Percentiles rank a stretch among this genome's conserved stretches.
These are phyloP conservation scores for Lecanicillium sp. DNA, from an alignment of 2,329 filamentous ascomycete genomes.

Conservation along the genomic window DNA sequence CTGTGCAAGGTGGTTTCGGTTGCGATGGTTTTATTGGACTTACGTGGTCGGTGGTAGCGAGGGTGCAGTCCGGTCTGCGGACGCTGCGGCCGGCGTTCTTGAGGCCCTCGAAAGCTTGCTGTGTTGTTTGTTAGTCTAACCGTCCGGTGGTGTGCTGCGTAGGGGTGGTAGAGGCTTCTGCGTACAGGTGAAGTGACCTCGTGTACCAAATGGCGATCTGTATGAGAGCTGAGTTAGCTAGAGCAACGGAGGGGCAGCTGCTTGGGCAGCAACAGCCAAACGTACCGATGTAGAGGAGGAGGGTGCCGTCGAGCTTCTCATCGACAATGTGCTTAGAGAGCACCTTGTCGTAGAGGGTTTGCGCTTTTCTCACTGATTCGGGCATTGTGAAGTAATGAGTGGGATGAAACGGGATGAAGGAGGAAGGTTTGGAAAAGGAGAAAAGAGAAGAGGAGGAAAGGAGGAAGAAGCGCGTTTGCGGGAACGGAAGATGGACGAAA, in stretches of 20 bases:
- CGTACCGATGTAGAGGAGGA: slow-evolving; percentile 88
- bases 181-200: slow-evolving; percentile 94
- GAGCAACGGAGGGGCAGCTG: background rate
- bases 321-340: slow-evolving; percentile 91
- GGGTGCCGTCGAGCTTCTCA: slow-evolving; percentile 87
- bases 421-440: slow-evolving; percentile 7
- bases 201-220: slow-evolving; percentile 92
- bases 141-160: background rate
- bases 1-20: background rate
- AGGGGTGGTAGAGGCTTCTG: too few relatives aligned
- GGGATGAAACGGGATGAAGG: slow-evolving; percentile 3
- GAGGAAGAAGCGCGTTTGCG: slow-evolving; percentile 7
- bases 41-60: slow-evolving; percentile 96
- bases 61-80: slow-evolving; percentile 89
- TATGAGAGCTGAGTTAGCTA: background rate
- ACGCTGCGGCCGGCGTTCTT: slow-evolving; percentile 84
- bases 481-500: background rate
- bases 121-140: slow-evolving; percentile 18
- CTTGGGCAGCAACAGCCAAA: slow-evolving; percentile 13
- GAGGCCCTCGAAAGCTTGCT: slow-evolving; percentile 96
- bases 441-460: slow-evolving; percentile 14
- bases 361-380: slow-evolving; percentile 61
- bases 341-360: slow-evolving; percentile 97
- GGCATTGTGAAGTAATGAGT: slow-evolving; percentile 57
- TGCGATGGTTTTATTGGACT: slow-evolving; percentile 27